Percentiles rank a stretch among this genome's conserved stretches.
Conservation (phyloP, 2,329 filamentous ascomycete species). For the Knufia petricola region DNA sequence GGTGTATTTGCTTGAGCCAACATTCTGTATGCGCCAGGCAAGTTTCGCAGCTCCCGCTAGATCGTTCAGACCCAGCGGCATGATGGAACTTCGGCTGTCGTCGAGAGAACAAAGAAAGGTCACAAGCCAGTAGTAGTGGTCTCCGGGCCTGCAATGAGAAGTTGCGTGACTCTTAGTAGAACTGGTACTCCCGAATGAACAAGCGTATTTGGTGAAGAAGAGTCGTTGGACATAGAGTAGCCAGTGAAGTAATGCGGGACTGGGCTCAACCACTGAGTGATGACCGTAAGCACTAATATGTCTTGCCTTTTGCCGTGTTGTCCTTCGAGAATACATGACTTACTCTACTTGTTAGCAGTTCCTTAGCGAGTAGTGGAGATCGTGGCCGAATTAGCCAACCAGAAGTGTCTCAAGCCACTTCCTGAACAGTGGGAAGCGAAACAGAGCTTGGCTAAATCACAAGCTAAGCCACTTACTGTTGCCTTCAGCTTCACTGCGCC, state of each 20-base stretch:
- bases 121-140: background rate
- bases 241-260: no score
- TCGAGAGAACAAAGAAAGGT: background rate
- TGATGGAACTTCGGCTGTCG: background rate
- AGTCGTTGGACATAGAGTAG: no score
- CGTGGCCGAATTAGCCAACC: no score
- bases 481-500: no score
- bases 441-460: background rate
- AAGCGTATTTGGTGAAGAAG: no score
- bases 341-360: background rate
- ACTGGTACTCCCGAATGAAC: no score
- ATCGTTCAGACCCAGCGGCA: conserved; percentile 5
- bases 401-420: background rate
- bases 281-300: no score
- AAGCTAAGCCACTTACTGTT: background rate
- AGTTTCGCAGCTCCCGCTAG: background rate
- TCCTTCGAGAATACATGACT: background rate
- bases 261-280: no score
- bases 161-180: no score
- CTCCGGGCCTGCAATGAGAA: no score
- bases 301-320: background rate
- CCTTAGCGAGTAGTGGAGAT: background rate
- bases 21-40: background rate
- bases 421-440: no score
- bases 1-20: conserved; percentile 1